Evolutionary conservation across 1,284 basidiomycete species (phyloP).

Genomic region (Papiliotrema terrestris): DNA sequence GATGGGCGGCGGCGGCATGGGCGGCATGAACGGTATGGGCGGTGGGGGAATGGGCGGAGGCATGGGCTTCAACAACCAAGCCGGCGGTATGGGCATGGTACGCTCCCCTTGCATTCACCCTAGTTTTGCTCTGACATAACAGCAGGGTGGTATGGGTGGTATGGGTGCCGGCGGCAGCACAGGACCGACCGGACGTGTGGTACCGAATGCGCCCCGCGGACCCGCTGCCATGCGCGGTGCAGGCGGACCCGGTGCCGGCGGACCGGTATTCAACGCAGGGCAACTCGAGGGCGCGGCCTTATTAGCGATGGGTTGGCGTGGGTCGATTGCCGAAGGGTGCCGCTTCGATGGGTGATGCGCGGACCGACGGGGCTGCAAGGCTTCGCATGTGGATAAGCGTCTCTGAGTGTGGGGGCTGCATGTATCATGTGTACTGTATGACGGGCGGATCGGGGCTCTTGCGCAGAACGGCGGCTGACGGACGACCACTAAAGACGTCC

Average conservation of each 20-base stretch:
- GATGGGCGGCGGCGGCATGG: conserved; percentile 49
- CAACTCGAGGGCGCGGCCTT: conserved; percentile 42
- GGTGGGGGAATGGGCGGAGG: conserved; percentile 29
- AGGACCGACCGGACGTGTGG: conserved; percentile 8
- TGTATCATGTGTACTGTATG: no score
- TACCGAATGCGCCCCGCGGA: conserved; percentile 48
- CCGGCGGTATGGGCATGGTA: conserved; percentile 2
- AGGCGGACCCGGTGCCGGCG: conserved; percentile 27
- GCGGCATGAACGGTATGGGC: conserved; percentile 27
- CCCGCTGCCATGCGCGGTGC: conserved; percentile 50
- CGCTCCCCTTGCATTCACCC: no score
- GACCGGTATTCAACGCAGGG: conserved; percentile 57
- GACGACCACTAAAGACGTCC: no score
- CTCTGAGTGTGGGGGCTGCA: no score
- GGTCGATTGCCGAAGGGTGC: no score
- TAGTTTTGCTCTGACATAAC: no score
- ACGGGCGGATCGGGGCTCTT: no score
- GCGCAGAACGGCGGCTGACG: no score
- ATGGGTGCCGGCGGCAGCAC: background rate
- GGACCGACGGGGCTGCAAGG: no score
- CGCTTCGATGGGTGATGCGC: no score
- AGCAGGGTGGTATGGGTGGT: no score
- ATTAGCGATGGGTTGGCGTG: conserved; percentile 29
- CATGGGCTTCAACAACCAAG: conserved; percentile 9
- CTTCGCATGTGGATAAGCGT: no score